These are phyloP conservation scores for Yamadazyma sp. DNA, from an alignment of 805 yeast species.

Conservation along the genomic window DNA sequence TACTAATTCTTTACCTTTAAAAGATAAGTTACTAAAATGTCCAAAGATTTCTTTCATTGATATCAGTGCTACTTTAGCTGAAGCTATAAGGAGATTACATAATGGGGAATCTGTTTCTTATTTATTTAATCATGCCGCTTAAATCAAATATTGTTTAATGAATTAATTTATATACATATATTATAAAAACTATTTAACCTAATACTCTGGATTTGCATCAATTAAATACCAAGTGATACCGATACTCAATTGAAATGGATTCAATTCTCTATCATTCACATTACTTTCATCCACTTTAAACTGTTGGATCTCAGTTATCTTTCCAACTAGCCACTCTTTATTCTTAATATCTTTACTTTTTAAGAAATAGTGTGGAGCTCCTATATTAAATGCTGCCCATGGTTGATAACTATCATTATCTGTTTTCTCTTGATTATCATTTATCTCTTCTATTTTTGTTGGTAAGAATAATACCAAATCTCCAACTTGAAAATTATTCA, in stretches of 20 bases:
- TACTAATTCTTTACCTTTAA: constrained; percentile 78
- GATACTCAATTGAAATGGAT: constrained; percentile 64
- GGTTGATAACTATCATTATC: constrained; percentile 40
- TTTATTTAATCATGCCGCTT: constrained; percentile 60
- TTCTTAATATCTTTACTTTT: constrained; percentile 24
- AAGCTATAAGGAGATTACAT: constrained; percentile 79
- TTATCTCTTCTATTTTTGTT: constrained; percentile 46
- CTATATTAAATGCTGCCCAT: constrained; percentile 95
- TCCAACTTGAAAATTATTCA: constrained; percentile 63
- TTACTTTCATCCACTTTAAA: constrained; percentile 47
- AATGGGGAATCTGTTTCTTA: constrained; percentile 85
- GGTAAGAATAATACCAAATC: constrained; percentile 86
- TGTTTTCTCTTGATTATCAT: background rate
- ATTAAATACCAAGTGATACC: constrained; percentile 66
- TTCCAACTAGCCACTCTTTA: constrained; percentile 83
- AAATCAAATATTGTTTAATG: background rate
- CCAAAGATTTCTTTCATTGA: constrained; percentile 68
- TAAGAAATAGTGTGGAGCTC: constrained; percentile 80
- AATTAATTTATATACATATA: background rate
- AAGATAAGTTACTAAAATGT: constrained; percentile 55
- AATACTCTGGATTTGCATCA: constrained; percentile 46
- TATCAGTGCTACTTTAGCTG: constrained; percentile 72
- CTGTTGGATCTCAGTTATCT: constrained; percentile 57
- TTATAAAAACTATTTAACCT: too few species aligned
- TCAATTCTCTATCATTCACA: constrained; percentile 31